phyloP scores from a whole-genome alignment of 139 green algal genomes.

The Chlamydomonas incerta region DNA sequence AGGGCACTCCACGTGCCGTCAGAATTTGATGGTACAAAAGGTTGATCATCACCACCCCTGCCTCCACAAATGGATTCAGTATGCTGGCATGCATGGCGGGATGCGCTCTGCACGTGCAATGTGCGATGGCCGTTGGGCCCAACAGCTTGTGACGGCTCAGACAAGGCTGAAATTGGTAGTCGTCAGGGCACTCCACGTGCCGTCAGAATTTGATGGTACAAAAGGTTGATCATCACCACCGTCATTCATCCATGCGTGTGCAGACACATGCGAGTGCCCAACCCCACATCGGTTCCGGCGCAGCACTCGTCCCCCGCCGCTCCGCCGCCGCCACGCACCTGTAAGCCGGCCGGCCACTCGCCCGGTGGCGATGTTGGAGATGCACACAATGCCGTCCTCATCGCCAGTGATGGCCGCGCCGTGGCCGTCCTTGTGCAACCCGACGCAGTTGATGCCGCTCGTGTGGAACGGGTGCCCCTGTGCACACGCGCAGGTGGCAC shows the following conservation, averaged over 20 bases:
- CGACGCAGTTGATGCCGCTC: constrained; percentile 79
- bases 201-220: constrained; percentile 50
- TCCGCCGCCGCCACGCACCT: constrained; percentile 45
- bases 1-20: constrained; percentile 33
- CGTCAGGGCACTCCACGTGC: constrained; percentile 25
- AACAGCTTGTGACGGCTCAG: neutral
- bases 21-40: constrained; percentile 45
- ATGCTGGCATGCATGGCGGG: too few relatives aligned
- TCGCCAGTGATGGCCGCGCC: constrained; percentile 69
- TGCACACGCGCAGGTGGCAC: too few relatives aligned
- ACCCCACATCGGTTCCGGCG: neutral
- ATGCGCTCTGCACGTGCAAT: too few relatives aligned
- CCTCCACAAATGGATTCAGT: too few relatives aligned
- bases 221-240: neutral
- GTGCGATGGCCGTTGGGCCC: too few relatives aligned
- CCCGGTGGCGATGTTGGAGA: constrained; percentile 74
- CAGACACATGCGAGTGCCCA: too few relatives aligned
- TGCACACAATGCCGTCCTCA: constrained; percentile 72
- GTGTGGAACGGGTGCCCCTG: constrained; percentile 70
- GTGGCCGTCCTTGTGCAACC: constrained; percentile 63
- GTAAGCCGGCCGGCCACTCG: constrained; percentile 51
- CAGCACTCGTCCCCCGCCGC: neutral
- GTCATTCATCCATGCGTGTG: too few relatives aligned
- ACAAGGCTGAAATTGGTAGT: constrained; percentile 42
- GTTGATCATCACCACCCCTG: neutral